Conservation (phyloP, 1,284 basidiomycete species). For the Singerocomus inundabilis region DNA sequence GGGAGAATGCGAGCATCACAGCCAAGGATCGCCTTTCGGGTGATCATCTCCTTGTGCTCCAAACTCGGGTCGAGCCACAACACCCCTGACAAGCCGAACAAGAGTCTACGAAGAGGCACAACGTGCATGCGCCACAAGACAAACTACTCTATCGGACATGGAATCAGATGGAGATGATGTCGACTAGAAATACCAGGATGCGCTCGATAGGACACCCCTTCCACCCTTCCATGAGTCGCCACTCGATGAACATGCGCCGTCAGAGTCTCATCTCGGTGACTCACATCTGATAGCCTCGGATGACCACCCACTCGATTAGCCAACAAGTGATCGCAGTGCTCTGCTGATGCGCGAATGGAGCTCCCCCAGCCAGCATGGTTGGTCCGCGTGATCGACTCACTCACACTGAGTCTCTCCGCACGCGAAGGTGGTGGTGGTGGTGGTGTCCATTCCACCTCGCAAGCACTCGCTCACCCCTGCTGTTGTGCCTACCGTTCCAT, state of each 20-base stretch:
- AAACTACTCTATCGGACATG: too few relatives aligned
- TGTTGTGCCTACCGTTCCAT: constrained; percentile 37
- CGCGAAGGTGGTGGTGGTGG: constrained; percentile 4
- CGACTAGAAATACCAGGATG: constrained; percentile 34
- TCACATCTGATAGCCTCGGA: constrained; percentile 8
- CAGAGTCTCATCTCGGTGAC: constrained; percentile 10
- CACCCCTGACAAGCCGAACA: too few relatives aligned
- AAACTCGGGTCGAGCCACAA: too few relatives aligned
- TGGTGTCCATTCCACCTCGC: constrained; percentile 5
- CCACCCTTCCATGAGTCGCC: constrained; percentile 21
- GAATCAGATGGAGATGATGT: not conserved
- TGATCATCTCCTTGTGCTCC: too few relatives aligned
- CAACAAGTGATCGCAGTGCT: too few relatives aligned
- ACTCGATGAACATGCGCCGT: constrained; percentile 7
- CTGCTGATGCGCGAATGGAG: too few relatives aligned
- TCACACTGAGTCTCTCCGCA: constrained; percentile 22
- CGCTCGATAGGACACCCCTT: constrained; percentile 11
- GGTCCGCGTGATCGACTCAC: constrained; percentile 37
- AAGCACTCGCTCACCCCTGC: constrained; percentile 19
- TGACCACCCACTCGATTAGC: constrained; percentile 1
- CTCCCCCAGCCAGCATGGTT: constrained; percentile 41
- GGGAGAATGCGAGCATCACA: too few relatives aligned
- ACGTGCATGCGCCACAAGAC: too few relatives aligned
- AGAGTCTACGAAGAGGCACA: too few relatives aligned
- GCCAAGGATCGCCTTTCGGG: too few relatives aligned